A percentile compares a stretch with the other conserved stretches of the same genome.
phyloP scores from a whole-genome alignment of 2,329 filamentous ascomycete species.

The Fusarium sp. region DNA sequence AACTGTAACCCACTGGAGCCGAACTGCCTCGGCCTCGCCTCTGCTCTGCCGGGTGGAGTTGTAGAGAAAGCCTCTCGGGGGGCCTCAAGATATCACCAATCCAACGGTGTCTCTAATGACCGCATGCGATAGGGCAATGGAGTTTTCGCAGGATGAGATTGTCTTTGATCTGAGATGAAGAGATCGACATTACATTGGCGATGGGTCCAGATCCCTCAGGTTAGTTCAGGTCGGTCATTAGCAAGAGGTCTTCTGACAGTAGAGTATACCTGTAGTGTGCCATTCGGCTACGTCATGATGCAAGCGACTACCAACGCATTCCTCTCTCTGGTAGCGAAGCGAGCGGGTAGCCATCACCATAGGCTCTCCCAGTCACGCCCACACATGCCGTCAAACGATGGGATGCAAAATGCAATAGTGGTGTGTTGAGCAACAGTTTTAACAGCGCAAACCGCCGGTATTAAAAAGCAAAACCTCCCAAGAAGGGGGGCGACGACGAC shows the following conservation, averaged over 20 bases:
- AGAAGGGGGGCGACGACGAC: not conserved
- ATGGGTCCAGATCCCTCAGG: conserved; percentile 4
- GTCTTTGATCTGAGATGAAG: conserved; percentile 9
- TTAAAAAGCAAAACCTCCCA: not conserved
- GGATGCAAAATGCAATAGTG: conserved; percentile 1
- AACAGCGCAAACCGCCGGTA: conserved; percentile 3
- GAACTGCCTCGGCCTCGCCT: not conserved
- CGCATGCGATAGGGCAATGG: conserved; percentile 1
- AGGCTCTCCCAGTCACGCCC: not conserved
- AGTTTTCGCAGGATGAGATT: not conserved
- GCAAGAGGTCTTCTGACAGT: not conserved
- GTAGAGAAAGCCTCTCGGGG: not conserved
- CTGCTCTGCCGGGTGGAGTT: not conserved
- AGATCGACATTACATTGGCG: conserved; percentile 16
- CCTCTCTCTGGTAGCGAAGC: not conserved
- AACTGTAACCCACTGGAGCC: not conserved
- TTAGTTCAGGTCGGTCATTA: not conserved
- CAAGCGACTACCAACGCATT: conserved; percentile 10
- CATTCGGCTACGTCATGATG: conserved; percentile 19
- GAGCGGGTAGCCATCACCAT: not conserved
- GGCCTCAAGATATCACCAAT: conserved; percentile 1
- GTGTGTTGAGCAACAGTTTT: not conserved
- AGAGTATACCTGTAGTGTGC: not conserved
- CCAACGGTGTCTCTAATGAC: conserved; percentile 5
- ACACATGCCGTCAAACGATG: conserved; percentile 1